Conservation (phyloP, 23 red algal species). For the Rhodosorus marinus region DNA sequence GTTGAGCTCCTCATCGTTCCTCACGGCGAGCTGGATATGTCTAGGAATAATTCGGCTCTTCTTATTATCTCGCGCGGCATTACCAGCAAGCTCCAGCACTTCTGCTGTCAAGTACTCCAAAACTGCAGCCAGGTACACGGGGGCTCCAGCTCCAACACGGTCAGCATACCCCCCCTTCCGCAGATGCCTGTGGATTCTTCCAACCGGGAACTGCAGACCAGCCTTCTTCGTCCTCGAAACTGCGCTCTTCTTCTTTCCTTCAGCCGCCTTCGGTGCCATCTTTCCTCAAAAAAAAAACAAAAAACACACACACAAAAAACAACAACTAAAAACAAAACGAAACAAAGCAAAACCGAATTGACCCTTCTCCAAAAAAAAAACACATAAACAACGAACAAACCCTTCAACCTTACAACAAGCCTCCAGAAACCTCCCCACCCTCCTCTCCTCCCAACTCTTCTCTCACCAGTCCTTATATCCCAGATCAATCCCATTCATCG, state of each 20-base stretch:
- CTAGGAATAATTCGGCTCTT: constrained; percentile 97
- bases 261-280: constrained; percentile 21
- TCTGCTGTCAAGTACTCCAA: constrained; percentile 99
- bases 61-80: constrained; percentile 98
- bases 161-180: constrained; percentile 88
- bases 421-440: too few species aligned
- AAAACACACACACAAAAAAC: too few species aligned
- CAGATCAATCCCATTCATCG: too few species aligned
- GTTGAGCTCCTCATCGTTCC: constrained; percentile 99
- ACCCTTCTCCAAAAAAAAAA: too few species aligned
- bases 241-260: constrained; percentile 24
- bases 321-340: too few species aligned
- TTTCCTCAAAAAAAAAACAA: too few species aligned
- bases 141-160: constrained; percentile 91
- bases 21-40: constrained; percentile 93
- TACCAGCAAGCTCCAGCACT: constrained; percentile 95
- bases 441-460: too few species aligned
- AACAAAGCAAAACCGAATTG: too few species aligned
- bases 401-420: too few species aligned
- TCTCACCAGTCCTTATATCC: too few species aligned
- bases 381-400: too few species aligned
- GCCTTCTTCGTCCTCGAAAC: constrained; percentile 80
- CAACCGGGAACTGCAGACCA: constrained; percentile 98
- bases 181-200: constrained; percentile 84
- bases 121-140: constrained; percentile 95